Percentiles rank a stretch among this genome's conserved stretches.
phyloP scores from a whole-genome alignment of 371 early-diverging fungal genomes.

The Mortierella sp. region DNA sequence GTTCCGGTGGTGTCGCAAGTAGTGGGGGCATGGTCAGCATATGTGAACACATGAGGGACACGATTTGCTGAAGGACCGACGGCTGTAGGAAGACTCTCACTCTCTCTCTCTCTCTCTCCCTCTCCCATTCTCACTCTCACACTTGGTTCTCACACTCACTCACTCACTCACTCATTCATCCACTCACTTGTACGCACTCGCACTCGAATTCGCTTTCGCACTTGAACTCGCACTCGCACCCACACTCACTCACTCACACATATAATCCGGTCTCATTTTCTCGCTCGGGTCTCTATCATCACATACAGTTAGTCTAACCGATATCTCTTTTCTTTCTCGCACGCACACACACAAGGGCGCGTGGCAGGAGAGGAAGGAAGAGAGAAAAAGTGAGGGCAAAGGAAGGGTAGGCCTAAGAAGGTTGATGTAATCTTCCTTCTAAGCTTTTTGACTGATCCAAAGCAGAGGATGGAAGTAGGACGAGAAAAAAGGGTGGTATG shows the following conservation, averaged over 20 bases:
- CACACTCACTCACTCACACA: neutral
- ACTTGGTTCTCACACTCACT: neutral
- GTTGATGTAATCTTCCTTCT: too few relatives aligned
- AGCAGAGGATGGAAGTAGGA: neutral
- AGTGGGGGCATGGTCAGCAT: conserved; percentile 2
- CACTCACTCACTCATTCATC: neutral
- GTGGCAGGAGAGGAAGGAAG: neutral
- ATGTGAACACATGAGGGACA: neutral
- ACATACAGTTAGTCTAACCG: neutral
- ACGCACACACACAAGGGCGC: neutral
- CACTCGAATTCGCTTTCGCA: neutral
- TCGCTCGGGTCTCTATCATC: neutral
- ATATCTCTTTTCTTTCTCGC: neutral
- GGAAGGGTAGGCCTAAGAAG: too few relatives aligned
- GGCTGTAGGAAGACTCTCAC: neutral
- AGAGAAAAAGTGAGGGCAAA: neutral
- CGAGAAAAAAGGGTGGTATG: neutral
- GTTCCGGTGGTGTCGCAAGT: neutral
- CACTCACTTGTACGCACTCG: neutral
- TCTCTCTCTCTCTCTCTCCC: neutral
- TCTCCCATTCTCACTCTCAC: neutral
- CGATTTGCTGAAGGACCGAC: neutral
- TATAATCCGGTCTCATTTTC: neutral
- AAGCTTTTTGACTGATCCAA: neutral
- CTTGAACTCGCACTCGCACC: neutral